Conservation (phyloP, 2,329 filamentous ascomycete genomes). For the Sclerotinia subarctica region DNA sequence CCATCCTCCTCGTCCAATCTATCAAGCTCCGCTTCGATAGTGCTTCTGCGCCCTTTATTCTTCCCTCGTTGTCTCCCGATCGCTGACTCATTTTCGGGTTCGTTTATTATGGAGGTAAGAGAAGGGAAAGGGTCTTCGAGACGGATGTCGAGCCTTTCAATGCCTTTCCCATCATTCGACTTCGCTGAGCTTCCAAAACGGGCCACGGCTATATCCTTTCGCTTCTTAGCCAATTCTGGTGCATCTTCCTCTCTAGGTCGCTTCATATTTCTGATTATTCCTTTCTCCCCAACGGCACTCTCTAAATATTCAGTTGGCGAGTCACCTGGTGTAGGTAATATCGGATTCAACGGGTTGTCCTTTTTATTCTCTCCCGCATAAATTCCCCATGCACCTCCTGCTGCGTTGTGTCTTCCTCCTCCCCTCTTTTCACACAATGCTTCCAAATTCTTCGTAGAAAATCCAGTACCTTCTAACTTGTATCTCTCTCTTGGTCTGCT, state of each 20-base stretch:
- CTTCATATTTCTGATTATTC: conserved; percentile 27
- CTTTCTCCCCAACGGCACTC: conserved; percentile 23
- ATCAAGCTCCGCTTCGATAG: conserved; percentile 29
- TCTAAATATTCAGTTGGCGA: conserved; percentile 28
- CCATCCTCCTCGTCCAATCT: conserved; percentile 35
- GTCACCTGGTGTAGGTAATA: conserved; percentile 36
- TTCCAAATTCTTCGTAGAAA: conserved; percentile 68
- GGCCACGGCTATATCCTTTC: conserved; percentile 59
- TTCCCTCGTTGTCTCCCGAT: conserved; percentile 27
- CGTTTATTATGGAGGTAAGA: conserved; percentile 20
- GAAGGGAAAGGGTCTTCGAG: conserved; percentile 56
- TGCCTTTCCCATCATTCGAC: conserved; percentile 55
- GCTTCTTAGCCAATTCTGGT: conserved; percentile 51
- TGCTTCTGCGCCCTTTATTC: conserved; percentile 35
- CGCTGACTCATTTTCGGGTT: conserved; percentile 30
- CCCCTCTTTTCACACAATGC: conserved; percentile 69
- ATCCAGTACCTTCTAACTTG: conserved; percentile 61
- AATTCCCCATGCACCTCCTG: conserved; percentile 74
- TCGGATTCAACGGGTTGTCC: conserved; percentile 51
- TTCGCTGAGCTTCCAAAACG: conserved; percentile 65
- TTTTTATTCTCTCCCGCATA: conserved; percentile 61
- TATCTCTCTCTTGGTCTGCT: conserved; percentile 72
- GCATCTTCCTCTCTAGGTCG: conserved; percentile 35
- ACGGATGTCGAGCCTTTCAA: conserved; percentile 59
- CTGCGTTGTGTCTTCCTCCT: conserved; percentile 64